These are phyloP conservation scores for Ephemerocybe angulata DNA, from an alignment of 768 basidiomycete species.

Conservation along the genomic window DNA sequence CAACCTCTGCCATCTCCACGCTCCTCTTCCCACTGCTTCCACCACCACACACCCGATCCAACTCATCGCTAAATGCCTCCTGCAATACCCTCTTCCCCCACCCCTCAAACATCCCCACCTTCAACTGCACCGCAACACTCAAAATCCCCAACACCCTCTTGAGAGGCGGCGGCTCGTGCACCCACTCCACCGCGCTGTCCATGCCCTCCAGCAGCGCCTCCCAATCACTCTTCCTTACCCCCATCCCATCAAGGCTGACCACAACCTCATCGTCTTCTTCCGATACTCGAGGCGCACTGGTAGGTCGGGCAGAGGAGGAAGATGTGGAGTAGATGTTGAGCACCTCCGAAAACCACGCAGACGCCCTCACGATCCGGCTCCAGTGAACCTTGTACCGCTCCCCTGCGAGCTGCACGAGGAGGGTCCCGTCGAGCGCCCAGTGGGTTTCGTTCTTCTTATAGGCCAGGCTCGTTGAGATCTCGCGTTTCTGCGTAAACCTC, in stretches of 20 bases:
- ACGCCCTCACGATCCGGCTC: constrained; percentile 28
- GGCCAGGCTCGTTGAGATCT: too few species aligned
- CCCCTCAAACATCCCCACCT: constrained; percentile 29
- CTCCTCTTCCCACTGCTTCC: background rate
- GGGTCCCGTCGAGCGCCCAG: constrained; percentile 34
- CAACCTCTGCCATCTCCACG: background rate
- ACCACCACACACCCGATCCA: background rate
- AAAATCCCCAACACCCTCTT: too few species aligned
- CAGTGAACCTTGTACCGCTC: constrained; percentile 33
- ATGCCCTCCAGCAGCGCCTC: constrained; percentile 28
- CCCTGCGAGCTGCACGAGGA: constrained; percentile 30
- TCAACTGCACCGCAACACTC: too few species aligned
- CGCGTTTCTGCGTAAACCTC: too few species aligned
- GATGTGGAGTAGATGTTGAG: constrained; percentile 6
- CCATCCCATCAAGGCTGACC: background rate
- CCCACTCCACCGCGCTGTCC: too few species aligned
- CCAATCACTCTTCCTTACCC: constrained; percentile 29
- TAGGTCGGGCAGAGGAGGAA: background rate
- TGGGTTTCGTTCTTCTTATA: constrained; percentile 7
- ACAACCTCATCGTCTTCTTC: background rate
- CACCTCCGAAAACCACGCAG: constrained; percentile 28
- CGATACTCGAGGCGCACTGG: background rate
- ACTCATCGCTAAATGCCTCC: background rate
- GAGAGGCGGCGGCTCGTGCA: too few species aligned
- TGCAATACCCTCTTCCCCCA: background rate